Base-by-base conservation (phyloP, 208 protist genomes). In the Acanthamoeba triangularis region DNA sequence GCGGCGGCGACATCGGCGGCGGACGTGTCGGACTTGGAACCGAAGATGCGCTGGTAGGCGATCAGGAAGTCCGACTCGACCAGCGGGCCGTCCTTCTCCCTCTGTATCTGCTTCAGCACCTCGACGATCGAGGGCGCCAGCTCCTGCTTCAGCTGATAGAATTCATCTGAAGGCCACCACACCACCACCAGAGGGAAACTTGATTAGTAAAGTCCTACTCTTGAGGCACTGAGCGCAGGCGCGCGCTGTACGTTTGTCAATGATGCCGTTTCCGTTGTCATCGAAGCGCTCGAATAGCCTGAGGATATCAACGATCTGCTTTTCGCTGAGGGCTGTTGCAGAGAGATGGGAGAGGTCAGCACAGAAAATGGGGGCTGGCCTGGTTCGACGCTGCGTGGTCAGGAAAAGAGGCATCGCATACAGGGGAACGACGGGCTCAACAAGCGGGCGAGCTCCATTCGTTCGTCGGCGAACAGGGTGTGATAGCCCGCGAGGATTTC, bases 141-240 rank as follows among this genome's bases (percentile, higher is more conserved):
- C 47, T 93, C 59, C 28, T 47, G 33, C 63, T 93, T 93, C n/a
- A 93, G 87, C 87, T 93, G 87, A 49, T 93, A 93, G 61, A 93
- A 93, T 30, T 93, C 87, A 10, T 93, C 87, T 93, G 63, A 44
- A 37, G 28, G 25, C 7, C 33, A 54, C 49, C 11, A 90, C n/a
- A 8, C 16, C n/a, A 82, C 3, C n/a, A 82, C 20, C 23, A 82
- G 8, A 82, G 14, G 0, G 52, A 11, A 7, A 56, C 3, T 18
- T 56, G n/a, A n/a, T n/a, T n/a, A n/a, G 52, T 56, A 0, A 30
- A 10, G 28, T 8, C 10, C 0, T 1, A 87, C 11, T 16, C 6
- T 56, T 1, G 14, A 2, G 61, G 3, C 35, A 28, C 1, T 30
- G 61, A n/a, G 61, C 10, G 61, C 30, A 11, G 25, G 30, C n/a